phyloP scores from a whole-genome alignment of 164 flowering plant species.

The grape (Vitis vinifera) region DNA sequence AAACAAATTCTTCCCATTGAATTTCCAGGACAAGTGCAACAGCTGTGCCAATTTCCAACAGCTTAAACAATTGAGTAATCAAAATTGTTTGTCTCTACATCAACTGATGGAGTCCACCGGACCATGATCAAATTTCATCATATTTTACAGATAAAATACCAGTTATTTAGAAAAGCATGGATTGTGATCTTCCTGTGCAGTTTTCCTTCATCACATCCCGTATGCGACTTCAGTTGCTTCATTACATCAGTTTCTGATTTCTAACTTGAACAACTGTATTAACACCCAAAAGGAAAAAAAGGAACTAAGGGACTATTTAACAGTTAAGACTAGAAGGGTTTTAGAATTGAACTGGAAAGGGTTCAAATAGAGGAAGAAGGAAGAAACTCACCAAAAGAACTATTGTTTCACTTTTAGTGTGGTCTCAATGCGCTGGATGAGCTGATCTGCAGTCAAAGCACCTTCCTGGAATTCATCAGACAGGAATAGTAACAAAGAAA shows the following conservation, averaged over 20 bases:
- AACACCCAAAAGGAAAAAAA: background rate
- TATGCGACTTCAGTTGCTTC: background rate
- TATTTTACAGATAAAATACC: background rate
- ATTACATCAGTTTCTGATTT: background rate
- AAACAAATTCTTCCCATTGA: no score
- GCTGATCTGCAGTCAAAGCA: conserved; percentile 68
- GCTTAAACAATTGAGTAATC: no score
- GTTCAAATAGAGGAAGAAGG: background rate
- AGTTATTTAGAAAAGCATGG: background rate
- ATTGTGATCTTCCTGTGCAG: background rate
- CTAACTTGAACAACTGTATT: background rate
- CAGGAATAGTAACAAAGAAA: no score
- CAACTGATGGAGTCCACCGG: background rate
- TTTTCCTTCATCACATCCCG: background rate
- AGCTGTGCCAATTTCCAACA: no score
- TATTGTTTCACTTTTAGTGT: conserved; percentile 53
- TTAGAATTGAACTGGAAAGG: background rate
- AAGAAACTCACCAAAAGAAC: conserved; percentile 6
- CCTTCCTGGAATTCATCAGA: conserved; percentile 62
- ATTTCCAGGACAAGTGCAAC: no score
- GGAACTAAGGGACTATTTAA: background rate
- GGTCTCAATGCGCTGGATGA: conserved; percentile 56
- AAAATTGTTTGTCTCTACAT: background rate
- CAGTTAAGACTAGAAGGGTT: background rate
- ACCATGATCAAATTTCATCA: background rate